These are phyloP conservation scores for Trichoderma virens DNA, from an alignment of 495 filamentous ascomycete genomes.

Conservation along the genomic window DNA sequence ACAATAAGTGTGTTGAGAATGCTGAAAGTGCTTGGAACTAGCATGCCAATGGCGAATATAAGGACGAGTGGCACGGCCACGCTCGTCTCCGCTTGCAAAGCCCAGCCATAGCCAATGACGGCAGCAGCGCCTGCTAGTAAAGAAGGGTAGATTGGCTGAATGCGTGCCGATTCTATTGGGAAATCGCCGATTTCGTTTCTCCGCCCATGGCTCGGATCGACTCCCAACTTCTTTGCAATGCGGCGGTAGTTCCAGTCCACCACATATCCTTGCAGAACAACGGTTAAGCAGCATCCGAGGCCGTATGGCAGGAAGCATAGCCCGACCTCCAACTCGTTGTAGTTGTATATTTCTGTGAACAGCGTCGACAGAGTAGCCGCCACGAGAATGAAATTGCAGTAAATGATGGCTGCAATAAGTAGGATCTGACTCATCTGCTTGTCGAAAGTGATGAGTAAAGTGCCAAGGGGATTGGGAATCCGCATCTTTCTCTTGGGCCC, in stretches of 20 bases:
- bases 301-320: slow-evolving; percentile 56
- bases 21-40: slow-evolving; percentile 46
- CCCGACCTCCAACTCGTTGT: slow-evolving; percentile 60
- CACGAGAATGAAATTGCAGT: slow-evolving; percentile 37
- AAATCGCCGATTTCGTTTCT: slow-evolving; percentile 48
- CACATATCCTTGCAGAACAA: slow-evolving; percentile 54
- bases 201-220: slow-evolving; percentile 43
- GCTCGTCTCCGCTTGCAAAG: slow-evolving; percentile 36
- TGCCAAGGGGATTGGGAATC: slow-evolving; percentile 64
- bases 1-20: slow-evolving; percentile 41
- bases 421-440: slow-evolving; percentile 46
- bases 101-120: slow-evolving; percentile 52
- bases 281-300: slow-evolving; percentile 58
- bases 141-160: slow-evolving; percentile 45
- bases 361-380: slow-evolving; percentile 48
- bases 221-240: slow-evolving; percentile 38
- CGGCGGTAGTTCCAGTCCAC: slow-evolving; percentile 50
- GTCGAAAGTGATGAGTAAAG: slow-evolving; percentile 56
- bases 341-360: slow-evolving; percentile 55
- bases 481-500: slow-evolving; percentile 40
- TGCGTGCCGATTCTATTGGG: slow-evolving; percentile 57
- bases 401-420: slow-evolving; percentile 44
- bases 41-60: slow-evolving; percentile 46
- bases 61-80: slow-evolving; percentile 47
- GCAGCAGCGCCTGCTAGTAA: slow-evolving; percentile 32